phyloP scores from a whole-genome alignment of 2,329 filamentous ascomycete genomes.

The Stylonectria norvegica region DNA sequence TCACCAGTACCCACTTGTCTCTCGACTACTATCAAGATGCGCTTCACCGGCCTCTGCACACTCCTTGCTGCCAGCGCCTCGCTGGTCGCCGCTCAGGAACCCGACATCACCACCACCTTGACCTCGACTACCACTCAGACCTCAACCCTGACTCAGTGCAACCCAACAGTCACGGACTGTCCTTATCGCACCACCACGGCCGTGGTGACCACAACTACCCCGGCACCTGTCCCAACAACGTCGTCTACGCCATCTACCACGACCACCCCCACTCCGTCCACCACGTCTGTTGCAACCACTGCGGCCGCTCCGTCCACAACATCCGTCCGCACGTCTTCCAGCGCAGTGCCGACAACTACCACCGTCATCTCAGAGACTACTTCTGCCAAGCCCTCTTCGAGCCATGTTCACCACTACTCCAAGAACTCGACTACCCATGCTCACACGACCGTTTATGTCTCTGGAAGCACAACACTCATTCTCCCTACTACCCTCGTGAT shows the following conservation, averaged over 20 bases:
- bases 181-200: constrained; percentile 32
- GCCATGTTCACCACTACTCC: constrained; percentile 27
- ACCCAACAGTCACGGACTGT: constrained; percentile 43
- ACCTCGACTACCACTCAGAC: constrained; percentile 45
- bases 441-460: constrained; percentile 19
- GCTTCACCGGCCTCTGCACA: constrained; percentile 41
- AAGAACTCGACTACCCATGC: constrained; percentile 33
- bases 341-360: constrained; percentile 21
- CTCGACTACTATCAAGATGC: constrained; percentile 39
- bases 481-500: constrained; percentile 23
- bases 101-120: constrained; percentile 36
- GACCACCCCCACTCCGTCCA: constrained; percentile 13
- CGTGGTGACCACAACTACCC: constrained; percentile 17
- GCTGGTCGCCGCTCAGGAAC: constrained; percentile 31
- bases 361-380: constrained; percentile 29
- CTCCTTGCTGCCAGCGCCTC: constrained; percentile 41
- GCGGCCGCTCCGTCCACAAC: constrained; percentile 34
- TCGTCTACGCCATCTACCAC: constrained; percentile 15
- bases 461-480: constrained; percentile 12
- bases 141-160: constrained; percentile 47
- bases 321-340: constrained; percentile 17
- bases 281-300: constrained; percentile 31
- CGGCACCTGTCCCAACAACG: constrained; percentile 22
- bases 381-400: constrained; percentile 17
- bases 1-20: constrained; percentile 6